These are phyloP conservation scores for Calonectria pseudoreteaudii DNA, from an alignment of 2,329 filamentous ascomycete genomes.

Conservation along the genomic window DNA sequence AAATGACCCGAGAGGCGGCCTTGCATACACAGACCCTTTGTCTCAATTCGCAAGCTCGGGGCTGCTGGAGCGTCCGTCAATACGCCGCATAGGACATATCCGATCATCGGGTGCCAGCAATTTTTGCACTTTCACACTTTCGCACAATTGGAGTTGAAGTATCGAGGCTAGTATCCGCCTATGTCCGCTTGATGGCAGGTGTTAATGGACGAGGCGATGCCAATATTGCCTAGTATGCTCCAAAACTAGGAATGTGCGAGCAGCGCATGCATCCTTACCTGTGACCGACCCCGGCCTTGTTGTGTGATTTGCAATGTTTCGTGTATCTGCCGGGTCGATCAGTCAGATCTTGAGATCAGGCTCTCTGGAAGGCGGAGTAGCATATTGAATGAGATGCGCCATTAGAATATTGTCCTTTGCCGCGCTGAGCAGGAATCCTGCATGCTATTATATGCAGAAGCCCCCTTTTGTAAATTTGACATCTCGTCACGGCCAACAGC, in stretches of 20 bases:
- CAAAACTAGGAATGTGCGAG: slow-evolving; percentile 24
- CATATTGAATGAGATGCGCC: slow-evolving; percentile 13
- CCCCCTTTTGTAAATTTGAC: slow-evolving; percentile 7
- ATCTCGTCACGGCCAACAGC: slow-evolving; percentile 18
- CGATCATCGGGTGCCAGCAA: slow-evolving; percentile 1
- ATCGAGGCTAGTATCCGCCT: slow-evolving; percentile 3
- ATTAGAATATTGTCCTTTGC: slow-evolving; percentile 1
- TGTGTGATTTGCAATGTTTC: slow-evolving; percentile 18
- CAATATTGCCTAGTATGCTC: slow-evolving; percentile 21
- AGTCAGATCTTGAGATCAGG: slow-evolving; percentile 26
- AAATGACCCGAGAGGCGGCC: slow-evolving; percentile 12
- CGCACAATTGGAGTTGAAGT: background rate
- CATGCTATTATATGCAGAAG: slow-evolving; percentile 3
- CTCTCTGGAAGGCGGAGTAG: slow-evolving; percentile 6
- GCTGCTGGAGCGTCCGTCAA: background rate
- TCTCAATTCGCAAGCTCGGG: background rate
- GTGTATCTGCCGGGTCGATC: slow-evolving; percentile 34
- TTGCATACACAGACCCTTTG: background rate
- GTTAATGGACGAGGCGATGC: slow-evolving; percentile 21
- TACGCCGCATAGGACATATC: background rate
- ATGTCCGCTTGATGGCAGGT: slow-evolving; percentile 24
- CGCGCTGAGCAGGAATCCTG: background rate
- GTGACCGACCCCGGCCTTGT: slow-evolving; percentile 22
- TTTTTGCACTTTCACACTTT: slow-evolving; percentile 12
- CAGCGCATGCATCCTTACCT: slow-evolving; percentile 10